A percentile compares a stretch with the other conserved stretches of the same genome.
Conservation (phyloP, 2,329 filamentous ascomycete genomes). For the Colletotrichum sp. region DNA sequence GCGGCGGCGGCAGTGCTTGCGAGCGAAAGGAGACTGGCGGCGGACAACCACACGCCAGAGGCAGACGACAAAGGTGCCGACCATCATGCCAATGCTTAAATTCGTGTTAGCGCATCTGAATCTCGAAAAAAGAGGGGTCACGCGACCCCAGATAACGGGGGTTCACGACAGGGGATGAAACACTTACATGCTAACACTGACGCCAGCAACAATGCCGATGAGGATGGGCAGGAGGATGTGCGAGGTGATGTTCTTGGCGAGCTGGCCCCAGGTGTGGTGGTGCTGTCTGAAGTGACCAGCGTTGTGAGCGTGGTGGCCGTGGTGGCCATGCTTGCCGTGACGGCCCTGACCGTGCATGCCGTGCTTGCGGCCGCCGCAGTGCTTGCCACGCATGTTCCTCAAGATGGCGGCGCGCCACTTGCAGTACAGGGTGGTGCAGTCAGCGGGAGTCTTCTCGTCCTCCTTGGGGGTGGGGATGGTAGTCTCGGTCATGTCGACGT, state of each 20-base stretch:
- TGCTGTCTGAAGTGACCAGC: slow-evolving; percentile 30
- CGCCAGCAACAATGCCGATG: slow-evolving; percentile 72
- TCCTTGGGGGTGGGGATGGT: slow-evolving; percentile 23
- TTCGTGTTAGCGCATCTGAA: slow-evolving; percentile 30
- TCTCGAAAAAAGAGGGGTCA: neutral
- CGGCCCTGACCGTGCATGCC: slow-evolving; percentile 26
- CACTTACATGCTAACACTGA: slow-evolving; percentile 68
- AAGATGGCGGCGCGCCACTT: slow-evolving; percentile 57
- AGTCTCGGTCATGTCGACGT: slow-evolving; percentile 43
- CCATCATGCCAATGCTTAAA: slow-evolving; percentile 65
- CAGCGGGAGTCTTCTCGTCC: slow-evolving; percentile 23
- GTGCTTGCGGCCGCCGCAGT: slow-evolving; percentile 40
- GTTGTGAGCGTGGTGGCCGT: slow-evolving; percentile 32
- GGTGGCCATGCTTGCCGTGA: slow-evolving; percentile 23
- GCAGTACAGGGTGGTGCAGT: slow-evolving; percentile 56
- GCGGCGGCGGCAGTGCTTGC: slow-evolving; percentile 34
- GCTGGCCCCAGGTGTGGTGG: slow-evolving; percentile 46
- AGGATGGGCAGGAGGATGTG: slow-evolving; percentile 72
- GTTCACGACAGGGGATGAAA: neutral
- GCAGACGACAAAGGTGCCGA: slow-evolving; percentile 67
- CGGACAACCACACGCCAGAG: slow-evolving; percentile 60
- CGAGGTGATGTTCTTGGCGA: slow-evolving; percentile 61
- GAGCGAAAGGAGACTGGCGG: slow-evolving; percentile 36
- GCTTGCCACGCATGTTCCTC: slow-evolving; percentile 35
- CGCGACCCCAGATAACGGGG: neutral